Conservation (phyloP, 2,329 filamentous ascomycete genomes). For the Sporothrix pseudoabietina region DNA sequence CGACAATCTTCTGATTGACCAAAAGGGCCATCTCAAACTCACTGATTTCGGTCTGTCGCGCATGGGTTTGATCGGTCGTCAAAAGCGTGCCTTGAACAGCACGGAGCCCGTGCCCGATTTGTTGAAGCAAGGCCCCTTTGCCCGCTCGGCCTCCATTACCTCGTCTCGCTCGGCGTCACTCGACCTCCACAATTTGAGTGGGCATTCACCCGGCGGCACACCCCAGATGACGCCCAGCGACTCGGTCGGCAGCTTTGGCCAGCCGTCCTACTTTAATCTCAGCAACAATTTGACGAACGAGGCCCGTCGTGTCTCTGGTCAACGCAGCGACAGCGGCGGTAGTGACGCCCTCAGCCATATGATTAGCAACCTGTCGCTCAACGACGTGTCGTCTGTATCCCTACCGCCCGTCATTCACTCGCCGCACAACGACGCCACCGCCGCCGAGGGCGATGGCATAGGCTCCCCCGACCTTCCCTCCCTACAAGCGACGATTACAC, state of each 20-base stretch:
- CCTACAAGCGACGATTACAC: slow-evolving; percentile 57
- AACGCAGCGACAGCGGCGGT: slow-evolving; percentile 88
- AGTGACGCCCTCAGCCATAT: slow-evolving; percentile 83
- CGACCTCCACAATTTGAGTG: slow-evolving; percentile 66
- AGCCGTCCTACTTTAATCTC: slow-evolving; percentile 92
- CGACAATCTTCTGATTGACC: slow-evolving; percentile 95
- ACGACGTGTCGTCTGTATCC: slow-evolving; percentile 56
- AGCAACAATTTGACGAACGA: slow-evolving; percentile 55
- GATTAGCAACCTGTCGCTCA: slow-evolving; percentile 76
- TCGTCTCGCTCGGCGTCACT: slow-evolving; percentile 94
- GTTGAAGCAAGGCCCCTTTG: slow-evolving; percentile 89
- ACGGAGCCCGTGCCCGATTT: slow-evolving; percentile 88
- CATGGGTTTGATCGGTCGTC: slow-evolving; percentile 94
- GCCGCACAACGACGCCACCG: slow-evolving; percentile 72
- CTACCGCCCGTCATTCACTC: slow-evolving; percentile 53
- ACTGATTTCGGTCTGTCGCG: slow-evolving; percentile 97
- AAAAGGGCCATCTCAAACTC: slow-evolving; percentile 92
- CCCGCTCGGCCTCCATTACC: slow-evolving; percentile 77
- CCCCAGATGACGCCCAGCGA: slow-evolving; percentile 84
- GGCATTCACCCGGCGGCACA: slow-evolving; percentile 79
- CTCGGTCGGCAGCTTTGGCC: slow-evolving; percentile 63
- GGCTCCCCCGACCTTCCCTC: slow-evolving; percentile 76
- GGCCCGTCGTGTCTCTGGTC: slow-evolving; percentile 70
- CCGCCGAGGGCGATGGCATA: slow-evolving; percentile 64
- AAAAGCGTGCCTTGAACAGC: slow-evolving; percentile 86